These are phyloP conservation scores for Capsella bursapastoris DNA, from an alignment of 345 rosid genomes.

Conservation along the genomic window DNA sequence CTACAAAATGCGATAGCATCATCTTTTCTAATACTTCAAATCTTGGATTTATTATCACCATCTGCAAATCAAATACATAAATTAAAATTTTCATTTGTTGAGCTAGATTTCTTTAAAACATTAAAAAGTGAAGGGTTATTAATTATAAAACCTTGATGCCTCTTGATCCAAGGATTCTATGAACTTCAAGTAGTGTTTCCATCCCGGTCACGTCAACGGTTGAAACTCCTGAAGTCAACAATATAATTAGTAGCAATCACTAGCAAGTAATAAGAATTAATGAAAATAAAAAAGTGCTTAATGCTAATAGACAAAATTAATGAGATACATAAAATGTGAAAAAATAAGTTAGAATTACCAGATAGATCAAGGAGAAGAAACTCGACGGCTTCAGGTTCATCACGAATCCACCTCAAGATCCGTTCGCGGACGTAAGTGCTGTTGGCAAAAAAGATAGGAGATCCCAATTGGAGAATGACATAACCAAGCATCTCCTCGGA, in stretches of 20 bases:
- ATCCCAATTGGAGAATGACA: conserved; percentile 75
- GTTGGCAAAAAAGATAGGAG: conserved; percentile 89
- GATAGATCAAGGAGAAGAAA: conserved; percentile 74
- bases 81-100: no score
- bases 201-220: conserved; percentile 80
- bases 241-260: neutral
- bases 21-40: conserved; percentile 80
- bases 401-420: conserved; percentile 69
- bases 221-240: conserved; percentile 59
- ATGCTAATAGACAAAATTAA: neutral
- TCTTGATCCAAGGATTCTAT: conserved; percentile 51
- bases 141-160: conserved; percentile 53
- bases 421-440: conserved; percentile 73
- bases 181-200: conserved; percentile 63
- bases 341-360: conserved; percentile 46
- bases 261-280: neutral
- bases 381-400: conserved; percentile 51
- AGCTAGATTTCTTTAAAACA: neutral
- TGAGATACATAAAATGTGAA: neutral
- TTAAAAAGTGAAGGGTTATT: neutral
- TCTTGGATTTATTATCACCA: conserved; percentile 75
- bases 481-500: conserved; percentile 52
- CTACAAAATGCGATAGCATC: conserved; percentile 63
- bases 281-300: neutral
- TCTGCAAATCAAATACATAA: conserved; percentile 43